Evolutionary conservation across 23 red algal species (phyloP), one percentile per base, ranked within the genome.

Genomic region (Pyropia yezoensis): DNA sequence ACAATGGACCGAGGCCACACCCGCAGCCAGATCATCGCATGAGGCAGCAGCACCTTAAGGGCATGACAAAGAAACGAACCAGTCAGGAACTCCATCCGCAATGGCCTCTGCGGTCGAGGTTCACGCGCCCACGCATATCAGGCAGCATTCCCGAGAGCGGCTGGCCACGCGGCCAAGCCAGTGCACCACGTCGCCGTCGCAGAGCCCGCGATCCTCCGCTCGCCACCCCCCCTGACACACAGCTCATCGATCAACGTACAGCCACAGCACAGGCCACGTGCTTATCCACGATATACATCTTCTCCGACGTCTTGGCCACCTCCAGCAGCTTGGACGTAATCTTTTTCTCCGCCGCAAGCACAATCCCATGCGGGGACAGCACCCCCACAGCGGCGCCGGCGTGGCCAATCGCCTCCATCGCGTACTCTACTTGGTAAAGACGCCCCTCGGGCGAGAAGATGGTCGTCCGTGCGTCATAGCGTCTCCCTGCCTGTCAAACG

Each of bases 381-480:
- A 98, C 80, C 14, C 94, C 94, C 19, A 98, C 85, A 23, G 77
- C 77, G 14, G 94, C 85, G 22, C 94, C 94, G 25, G 94, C 94
- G 67, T 98, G 83, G 13, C 84, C 83, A 28, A 98, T 98, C n/a
- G 94, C 94, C 70, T 98, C 94, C 85, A 98, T 85, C 7, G 94
- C 94, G 70, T 98, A 98, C 63, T 98, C 94, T 13, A 98, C 94
- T 61, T 98, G 94, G 64, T 86, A 98, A 16, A 98, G 76, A 33
- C 94, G 82, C 23, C 94, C 94, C 61, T 98, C 94, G 6, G 94
- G 94, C 16, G 84, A 90, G 65, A 98, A 98, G 27, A 76, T 98
- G 59, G 76, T 80, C 6, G 76, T 80, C 49, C 76, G 55, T 27
- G 76, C 69, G 50, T 80, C 76, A 54, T 80, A 80, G 45, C 76